These are phyloP conservation scores for Ophiostoma sp. DNA, from an alignment of 2,329 filamentous ascomycete genomes.

Conservation along the genomic window DNA sequence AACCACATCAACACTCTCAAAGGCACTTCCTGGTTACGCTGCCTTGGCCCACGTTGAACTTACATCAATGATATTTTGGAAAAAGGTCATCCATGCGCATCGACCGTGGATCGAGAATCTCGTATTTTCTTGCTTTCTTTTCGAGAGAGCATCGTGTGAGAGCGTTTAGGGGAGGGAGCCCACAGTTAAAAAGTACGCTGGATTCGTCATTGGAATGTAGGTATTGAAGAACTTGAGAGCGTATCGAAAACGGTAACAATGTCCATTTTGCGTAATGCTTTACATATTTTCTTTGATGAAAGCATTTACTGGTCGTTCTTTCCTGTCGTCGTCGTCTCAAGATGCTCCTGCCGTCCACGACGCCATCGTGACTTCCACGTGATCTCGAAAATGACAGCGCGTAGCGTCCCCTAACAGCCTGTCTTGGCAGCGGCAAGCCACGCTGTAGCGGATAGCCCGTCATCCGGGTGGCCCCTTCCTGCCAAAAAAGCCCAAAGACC, in stretches of 20 bases:
- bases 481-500: background rate
- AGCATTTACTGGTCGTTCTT: background rate
- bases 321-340: background rate
- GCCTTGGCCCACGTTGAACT: background rate
- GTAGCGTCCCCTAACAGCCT: background rate
- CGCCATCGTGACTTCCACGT: background rate
- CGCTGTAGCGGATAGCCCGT: slow-evolving; percentile 5
- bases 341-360: background rate
- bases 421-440: background rate
- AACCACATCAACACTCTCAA: background rate
- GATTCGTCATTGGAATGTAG: background rate
- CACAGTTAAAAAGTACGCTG: background rate
- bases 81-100: background rate
- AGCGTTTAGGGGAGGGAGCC: background rate
- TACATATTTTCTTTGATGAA: too few species aligned
- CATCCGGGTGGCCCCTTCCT: slow-evolving; percentile 2
- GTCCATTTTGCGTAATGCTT: too few species aligned
- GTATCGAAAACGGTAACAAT: too few species aligned
- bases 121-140: background rate
- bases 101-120: background rate
- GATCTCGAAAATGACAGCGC: background rate
- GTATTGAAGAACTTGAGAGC: background rate
- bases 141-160: background rate
- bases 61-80: background rate
- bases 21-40: background rate